These are phyloP conservation scores for Fusarium temperatum DNA, from an alignment of 2,329 filamentous ascomycete genomes.

Conservation along the genomic window DNA sequence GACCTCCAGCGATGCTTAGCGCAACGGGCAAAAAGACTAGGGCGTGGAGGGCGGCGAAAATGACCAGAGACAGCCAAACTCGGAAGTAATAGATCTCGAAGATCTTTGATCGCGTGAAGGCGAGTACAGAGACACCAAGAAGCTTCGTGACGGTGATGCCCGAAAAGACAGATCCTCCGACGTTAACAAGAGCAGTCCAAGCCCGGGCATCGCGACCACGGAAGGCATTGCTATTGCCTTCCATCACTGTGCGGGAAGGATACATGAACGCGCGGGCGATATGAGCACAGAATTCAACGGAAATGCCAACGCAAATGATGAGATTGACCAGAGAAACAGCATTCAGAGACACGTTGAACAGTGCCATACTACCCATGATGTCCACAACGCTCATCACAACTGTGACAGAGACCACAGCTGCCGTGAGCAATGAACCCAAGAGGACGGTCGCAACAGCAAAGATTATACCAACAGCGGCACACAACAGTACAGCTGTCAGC, in stretches of 20 bases:
- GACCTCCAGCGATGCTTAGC: conserved; percentile 84
- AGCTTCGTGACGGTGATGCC: conserved; percentile 97
- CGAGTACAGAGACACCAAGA: conserved; percentile 88
- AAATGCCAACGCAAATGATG: conserved; percentile 96
- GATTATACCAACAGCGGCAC: conserved; percentile 85
- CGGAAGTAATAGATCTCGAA: conserved; percentile 99
- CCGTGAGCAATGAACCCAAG: conserved; percentile 84
- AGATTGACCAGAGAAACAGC: conserved; percentile 95
- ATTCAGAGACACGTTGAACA: conserved; percentile 89
- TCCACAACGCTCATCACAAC: conserved; percentile 94
- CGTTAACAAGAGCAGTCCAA: conserved; percentile 94
- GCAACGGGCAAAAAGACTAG: conserved; percentile 92
- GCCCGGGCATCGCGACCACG: conserved; percentile 84
- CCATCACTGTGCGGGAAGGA: conserved; percentile 83
- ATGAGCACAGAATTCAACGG: conserved; percentile 97
- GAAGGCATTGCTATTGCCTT: conserved; percentile 78
- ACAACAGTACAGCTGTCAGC: conserved; percentile 81
- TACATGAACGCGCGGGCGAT: conserved; percentile 97
- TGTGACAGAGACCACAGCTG: conserved; percentile 81
- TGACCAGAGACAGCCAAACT: conserved; percentile 90
- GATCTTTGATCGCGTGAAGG: conserved; percentile 96
- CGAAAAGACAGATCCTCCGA: conserved; percentile 92
- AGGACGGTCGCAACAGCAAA: conserved; percentile 81
- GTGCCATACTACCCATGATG: conserved; percentile 93
- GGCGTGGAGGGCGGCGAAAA: conserved; percentile 89